Base-by-base conservation (phyloP, 139 green algal genomes). In the Nannochloris sp. region DNA sequence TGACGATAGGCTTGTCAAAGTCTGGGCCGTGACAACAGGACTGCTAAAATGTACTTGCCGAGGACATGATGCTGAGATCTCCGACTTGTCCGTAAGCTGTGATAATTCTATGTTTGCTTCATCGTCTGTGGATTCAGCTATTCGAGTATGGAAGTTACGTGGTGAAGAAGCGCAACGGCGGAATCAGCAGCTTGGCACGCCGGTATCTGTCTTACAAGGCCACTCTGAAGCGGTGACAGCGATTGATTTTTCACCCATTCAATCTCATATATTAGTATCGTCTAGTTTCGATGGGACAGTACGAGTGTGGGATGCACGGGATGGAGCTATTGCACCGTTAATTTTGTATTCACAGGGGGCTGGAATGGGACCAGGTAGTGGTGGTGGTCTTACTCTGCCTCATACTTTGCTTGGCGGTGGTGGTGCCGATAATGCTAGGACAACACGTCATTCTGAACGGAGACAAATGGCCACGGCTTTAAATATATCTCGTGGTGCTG, bases 1-100 rank as follows among this genome's bases (percentile, higher is more conserved):
- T 12, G 89, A 95, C 64, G 89, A 95, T 66, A 72, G 61, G 9
- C 58, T 90, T 2, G 81, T 95, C 53, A 95, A 95, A 81, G 77
- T 94, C 29, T 93, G 87, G 87, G 81, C 61, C 3, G 64, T 65
- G 2, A 15, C 48, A 12, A 93, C 86, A 2, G 79, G 71, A 0
- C 19, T 85, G 51, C 68, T 94, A 70, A 72, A 78, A 45, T 55
- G 39, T n/a, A 72, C 59, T 1, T 89, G 83, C 59, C 71, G 77
- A 55, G 54, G 88, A 57, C 48, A 92, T 60, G 56, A 81, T 3
- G 64, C 60, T 0, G 85, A 92, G 68, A 71, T 94, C 19, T 89
- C 73, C 5, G 86, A 91, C 67, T 46, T 94, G 23, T 73, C 81
- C 0, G 67, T 94, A 30, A 79, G 44, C 23, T 12, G 23, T 13